Evolutionary conservation across 1,139 yeast genomes (phyloP).

Genomic region (Candida labiduridarum): DNA sequence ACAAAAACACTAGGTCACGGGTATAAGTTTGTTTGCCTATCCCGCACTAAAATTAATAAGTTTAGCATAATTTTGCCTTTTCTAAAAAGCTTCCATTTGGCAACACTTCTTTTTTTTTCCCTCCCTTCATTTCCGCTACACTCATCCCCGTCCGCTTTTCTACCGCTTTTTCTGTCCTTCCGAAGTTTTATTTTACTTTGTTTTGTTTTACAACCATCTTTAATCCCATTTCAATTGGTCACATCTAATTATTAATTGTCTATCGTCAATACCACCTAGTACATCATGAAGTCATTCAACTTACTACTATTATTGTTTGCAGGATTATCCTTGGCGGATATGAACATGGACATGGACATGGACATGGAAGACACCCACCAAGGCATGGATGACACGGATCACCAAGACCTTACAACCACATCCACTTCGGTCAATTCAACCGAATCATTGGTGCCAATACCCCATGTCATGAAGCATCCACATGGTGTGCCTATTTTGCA

Average conservation of each 20-base stretch:
- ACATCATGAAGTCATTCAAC: constrained; percentile 10
- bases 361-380: constrained; percentile 1
- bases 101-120: not conserved
- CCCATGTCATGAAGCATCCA: constrained; percentile 55
- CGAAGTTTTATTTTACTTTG: not conserved
- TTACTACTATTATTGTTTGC: constrained; percentile 12
- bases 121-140: not conserved
- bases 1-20: not conserved
- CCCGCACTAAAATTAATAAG: constrained; percentile 1
- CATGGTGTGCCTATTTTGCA: constrained; percentile 82
- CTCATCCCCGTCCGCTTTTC: not conserved
- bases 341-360: constrained; percentile 16
- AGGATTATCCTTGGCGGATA: constrained; percentile 11
- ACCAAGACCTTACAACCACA: not conserved
- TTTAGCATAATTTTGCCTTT: not conserved
- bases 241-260: not conserved
- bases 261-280: not conserved
- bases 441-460: constrained; percentile 29
- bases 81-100: not conserved
- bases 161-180: not conserved
- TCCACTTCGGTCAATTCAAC: constrained; percentile 2
- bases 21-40: not conserved
- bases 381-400: not conserved
- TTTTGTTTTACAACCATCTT: not conserved
- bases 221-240: not conserved